phyloP scores from a whole-genome alignment of 805 yeast genomes.

The Nakazawaea ishiwadae region DNA sequence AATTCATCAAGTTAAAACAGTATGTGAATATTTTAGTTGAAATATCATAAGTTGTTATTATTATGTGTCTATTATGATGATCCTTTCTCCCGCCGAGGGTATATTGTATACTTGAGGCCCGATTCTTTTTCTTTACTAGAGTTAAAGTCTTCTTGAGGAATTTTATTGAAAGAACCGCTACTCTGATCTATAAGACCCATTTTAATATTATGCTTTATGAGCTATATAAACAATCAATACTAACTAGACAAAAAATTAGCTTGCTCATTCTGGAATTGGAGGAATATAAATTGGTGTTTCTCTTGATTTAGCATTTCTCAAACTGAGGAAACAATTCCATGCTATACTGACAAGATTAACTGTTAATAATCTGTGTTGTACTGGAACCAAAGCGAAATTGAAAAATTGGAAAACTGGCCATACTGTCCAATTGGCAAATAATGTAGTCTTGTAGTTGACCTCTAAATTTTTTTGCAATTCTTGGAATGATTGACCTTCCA shows the following conservation, averaged over 20 bases:
- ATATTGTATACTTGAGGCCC: neutral
- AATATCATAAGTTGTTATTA: neutral
- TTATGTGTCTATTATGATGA: conserved; percentile 12
- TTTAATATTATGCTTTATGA: no score
- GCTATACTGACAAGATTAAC: conserved; percentile 70
- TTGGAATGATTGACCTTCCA: conserved; percentile 49
- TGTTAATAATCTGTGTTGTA: conserved; percentile 58
- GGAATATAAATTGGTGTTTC: conserved; percentile 30
- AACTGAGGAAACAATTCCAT: conserved; percentile 81
- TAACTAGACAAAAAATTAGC: neutral
- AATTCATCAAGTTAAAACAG: no score
- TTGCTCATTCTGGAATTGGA: conserved; percentile 31
- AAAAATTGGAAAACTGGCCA: conserved; percentile 88
- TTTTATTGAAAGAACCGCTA: conserved; percentile 20
- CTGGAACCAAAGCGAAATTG: conserved; percentile 75
- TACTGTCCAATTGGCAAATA: conserved; percentile 72
- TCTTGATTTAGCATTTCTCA: conserved; percentile 40
- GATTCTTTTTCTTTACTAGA: conserved; percentile 1
- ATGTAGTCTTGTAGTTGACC: conserved; percentile 60
- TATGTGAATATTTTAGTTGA: no score
- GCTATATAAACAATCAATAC: no score
- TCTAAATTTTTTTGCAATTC: conserved; percentile 38
- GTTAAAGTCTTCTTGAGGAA: conserved; percentile 4
- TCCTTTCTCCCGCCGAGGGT: conserved; percentile 10
- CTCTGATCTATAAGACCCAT: conserved; percentile 15